Conservation (phyloP, 1,284 basidiomycete genomes). For the Dichomitus squalens region DNA sequence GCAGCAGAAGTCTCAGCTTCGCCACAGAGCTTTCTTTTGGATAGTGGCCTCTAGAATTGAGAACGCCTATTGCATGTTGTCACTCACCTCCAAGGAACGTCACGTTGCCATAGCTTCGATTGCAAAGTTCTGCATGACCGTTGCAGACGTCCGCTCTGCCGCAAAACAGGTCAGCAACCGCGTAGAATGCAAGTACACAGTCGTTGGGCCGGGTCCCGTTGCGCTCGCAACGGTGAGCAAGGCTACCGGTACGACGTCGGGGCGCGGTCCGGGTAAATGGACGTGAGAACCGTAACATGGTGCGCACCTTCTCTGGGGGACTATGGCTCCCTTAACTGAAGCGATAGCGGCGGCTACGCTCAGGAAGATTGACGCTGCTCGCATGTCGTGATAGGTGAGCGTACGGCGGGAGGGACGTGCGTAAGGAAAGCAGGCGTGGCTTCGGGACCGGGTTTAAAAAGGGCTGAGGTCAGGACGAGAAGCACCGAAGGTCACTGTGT, state of each 20-base stretch:
- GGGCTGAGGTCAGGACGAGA: conserved; percentile 24
- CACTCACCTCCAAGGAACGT: conserved; percentile 56
- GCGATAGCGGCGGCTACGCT: conserved; percentile 10
- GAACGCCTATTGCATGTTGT: neutral
- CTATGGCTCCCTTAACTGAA: conserved; percentile 14
- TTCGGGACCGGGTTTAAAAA: conserved; percentile 1
- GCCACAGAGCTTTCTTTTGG: too few relatives aligned
- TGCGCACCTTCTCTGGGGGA: conserved; percentile 17
- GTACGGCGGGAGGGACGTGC: conserved; percentile 1
- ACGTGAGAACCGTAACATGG: neutral
- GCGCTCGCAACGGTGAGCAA: neutral
- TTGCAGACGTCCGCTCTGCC: conserved; percentile 45
- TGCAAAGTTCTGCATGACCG: conserved; percentile 60
- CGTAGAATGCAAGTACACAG: neutral
- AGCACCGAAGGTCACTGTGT: conserved; percentile 9
- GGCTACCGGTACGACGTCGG: neutral
- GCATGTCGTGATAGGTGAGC: conserved; percentile 16
- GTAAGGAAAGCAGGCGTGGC: conserved; percentile 2
- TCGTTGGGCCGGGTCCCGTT: neutral
- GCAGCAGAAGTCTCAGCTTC: too few relatives aligned
- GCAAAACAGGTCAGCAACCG: neutral
- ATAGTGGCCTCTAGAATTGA: too few relatives aligned
- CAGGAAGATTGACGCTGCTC: conserved; percentile 13
- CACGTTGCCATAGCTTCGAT: conserved; percentile 57
- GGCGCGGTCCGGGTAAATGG: neutral